A percentile compares a stretch with the other conserved stretches of the same genome.
phyloP scores from a whole-genome alignment of 345 rosid species.

The Euphorbia peplus region DNA sequence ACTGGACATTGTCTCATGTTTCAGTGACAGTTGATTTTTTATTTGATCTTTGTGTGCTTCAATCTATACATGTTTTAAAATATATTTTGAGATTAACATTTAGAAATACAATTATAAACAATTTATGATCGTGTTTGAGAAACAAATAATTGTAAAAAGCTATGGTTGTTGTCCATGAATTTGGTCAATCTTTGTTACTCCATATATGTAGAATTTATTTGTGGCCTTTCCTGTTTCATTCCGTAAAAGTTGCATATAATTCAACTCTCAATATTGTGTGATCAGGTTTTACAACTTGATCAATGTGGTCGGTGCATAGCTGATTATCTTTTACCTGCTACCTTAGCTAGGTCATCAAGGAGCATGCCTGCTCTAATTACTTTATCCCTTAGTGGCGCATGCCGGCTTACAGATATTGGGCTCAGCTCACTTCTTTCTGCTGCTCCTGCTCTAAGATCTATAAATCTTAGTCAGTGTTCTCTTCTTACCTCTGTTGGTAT shows the following conservation, averaged over 20 bases:
- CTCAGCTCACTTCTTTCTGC: slow-evolving; percentile 51
- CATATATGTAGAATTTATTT: background rate
- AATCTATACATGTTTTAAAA: background rate
- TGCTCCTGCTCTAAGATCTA: slow-evolving; percentile 58
- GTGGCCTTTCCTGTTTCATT: background rate
- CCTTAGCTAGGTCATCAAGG: slow-evolving; percentile 52
- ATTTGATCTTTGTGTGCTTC: background rate
- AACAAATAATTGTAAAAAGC: background rate
- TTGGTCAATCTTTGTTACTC: background rate
- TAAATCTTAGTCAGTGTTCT: slow-evolving; percentile 84
- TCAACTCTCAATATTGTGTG: slow-evolving; percentile 25
- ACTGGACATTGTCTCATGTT: background rate
- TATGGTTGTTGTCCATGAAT: slow-evolving; percentile 1
- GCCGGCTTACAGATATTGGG: slow-evolving; percentile 78
- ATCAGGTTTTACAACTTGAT: slow-evolving; percentile 86
- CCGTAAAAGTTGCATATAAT: slow-evolving; percentile 1
- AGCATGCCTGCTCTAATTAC: slow-evolving; percentile 56
- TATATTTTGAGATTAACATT: slow-evolving; percentile 4
- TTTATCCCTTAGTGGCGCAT: slow-evolving; percentile 72
- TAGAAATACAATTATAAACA: background rate
- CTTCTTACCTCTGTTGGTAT: slow-evolving; percentile 61
- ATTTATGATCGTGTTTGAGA: background rate
- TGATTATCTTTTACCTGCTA: slow-evolving; percentile 47
- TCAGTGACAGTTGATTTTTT: background rate
- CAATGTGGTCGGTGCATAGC: slow-evolving; percentile 80